Percentiles rank a stretch among this genome's conserved stretches.
These are phyloP conservation scores for Ophiocordyceps polyrhachis-furcata DNA, from an alignment of 2,329 filamentous ascomycete genomes.

Conservation along the genomic window DNA sequence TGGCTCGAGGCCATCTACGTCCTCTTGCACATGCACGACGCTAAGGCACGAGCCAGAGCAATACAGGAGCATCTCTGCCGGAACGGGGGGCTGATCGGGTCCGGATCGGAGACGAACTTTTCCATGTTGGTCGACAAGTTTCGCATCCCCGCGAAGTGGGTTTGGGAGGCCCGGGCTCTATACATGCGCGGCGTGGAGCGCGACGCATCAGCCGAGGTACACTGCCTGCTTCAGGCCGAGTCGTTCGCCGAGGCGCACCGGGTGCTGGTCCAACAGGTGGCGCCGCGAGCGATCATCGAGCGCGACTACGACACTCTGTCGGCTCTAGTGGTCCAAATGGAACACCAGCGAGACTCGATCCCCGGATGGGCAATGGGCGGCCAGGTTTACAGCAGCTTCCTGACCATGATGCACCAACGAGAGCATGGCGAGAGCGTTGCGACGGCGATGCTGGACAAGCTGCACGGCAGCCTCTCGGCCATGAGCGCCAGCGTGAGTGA, in stretches of 20 bases:
- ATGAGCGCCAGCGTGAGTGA: constrained; percentile 27
- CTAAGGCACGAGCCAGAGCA: constrained; percentile 41
- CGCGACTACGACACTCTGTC: constrained; percentile 56
- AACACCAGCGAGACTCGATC: constrained; percentile 40
- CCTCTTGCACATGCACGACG: constrained; percentile 52
- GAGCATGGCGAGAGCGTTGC: constrained; percentile 21
- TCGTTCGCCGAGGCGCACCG: constrained; percentile 68
- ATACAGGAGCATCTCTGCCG: constrained; percentile 57
- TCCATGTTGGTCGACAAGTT: constrained; percentile 42
- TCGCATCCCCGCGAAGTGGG: constrained; percentile 56
- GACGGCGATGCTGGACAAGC: constrained; percentile 30
- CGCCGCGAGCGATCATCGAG: constrained; percentile 64
- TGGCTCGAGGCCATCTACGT: constrained; percentile 60
- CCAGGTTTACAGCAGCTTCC: constrained; percentile 52
- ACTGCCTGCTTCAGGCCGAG: constrained; percentile 60
- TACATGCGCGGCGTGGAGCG: constrained; percentile 57
- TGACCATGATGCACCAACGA: constrained; percentile 28
- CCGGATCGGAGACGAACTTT: constrained; percentile 36
- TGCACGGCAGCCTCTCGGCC: constrained; percentile 36
- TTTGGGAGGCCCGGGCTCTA: constrained; percentile 74
- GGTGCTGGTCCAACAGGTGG: constrained; percentile 64
- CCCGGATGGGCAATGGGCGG: constrained; percentile 63
- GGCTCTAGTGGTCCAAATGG: constrained; percentile 53
- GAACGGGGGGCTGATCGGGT: constrained; percentile 48
- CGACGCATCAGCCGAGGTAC: constrained; percentile 52